A percentile compares a stretch with the other conserved stretches of the same genome.
Evolutionary conservation across 495 filamentous ascomycete genomes (phyloP).

Genomic region (Podospora didyma): DNA sequence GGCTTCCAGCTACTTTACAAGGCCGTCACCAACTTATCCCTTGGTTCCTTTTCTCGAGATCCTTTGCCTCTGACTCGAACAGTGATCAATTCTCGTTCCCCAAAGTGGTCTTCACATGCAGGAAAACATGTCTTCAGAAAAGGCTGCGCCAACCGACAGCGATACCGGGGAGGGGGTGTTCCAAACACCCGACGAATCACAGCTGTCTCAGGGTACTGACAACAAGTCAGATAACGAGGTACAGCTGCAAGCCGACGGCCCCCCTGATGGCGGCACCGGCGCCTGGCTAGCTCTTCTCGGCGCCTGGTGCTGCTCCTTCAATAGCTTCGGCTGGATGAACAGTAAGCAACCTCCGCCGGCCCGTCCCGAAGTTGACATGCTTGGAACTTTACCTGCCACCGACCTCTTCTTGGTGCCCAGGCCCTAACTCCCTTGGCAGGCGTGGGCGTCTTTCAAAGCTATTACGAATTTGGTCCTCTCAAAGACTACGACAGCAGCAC

Average conservation of each 20-base stretch:
- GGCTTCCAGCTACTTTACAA: neutral
- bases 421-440: constrained; percentile 14
- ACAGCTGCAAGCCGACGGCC: neutral
- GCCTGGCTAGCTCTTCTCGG: constrained; percentile 43
- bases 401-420: neutral
- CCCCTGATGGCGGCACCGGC: constrained; percentile 34
- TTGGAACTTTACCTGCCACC: neutral
- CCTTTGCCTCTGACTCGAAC: neutral
- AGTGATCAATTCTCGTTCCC: neutral
- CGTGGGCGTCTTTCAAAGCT: constrained; percentile 55
- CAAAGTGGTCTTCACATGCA: neutral
- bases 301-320: constrained; percentile 36
- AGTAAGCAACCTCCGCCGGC: constrained; percentile 26
- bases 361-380: neutral
- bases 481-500: constrained; percentile 40
- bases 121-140: neutral
- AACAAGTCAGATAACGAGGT: neutral
- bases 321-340: constrained; percentile 44
- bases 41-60: neutral
- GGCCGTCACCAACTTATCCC: neutral
- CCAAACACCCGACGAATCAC: neutral
- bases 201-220: neutral
- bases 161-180: neutral
- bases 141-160: neutral
- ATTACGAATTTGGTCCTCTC: constrained; percentile 51